Percentiles rank a stretch among this genome's conserved stretches.
Evolutionary conservation across 2,329 filamentous ascomycete genomes (phyloP).

Genomic region (Sphaerulina populicola): DNA sequence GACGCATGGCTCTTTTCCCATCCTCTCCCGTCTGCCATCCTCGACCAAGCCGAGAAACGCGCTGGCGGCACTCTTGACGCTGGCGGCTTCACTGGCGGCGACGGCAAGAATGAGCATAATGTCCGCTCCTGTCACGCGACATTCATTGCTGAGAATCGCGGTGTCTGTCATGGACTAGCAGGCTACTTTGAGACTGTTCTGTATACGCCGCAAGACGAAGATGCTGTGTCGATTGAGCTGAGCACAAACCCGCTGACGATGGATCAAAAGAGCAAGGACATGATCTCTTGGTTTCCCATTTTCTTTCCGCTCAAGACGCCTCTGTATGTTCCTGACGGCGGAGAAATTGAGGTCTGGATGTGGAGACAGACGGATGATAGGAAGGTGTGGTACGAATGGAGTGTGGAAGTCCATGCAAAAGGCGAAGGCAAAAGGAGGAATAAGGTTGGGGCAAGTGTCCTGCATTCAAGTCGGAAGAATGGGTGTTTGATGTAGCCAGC

Average conservation of each 20-base stretch:
- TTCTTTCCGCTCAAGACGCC: slow-evolving; percentile 94
- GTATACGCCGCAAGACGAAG: slow-evolving; percentile 46
- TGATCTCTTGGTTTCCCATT: slow-evolving; percentile 99
- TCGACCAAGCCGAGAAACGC: slow-evolving; percentile 50
- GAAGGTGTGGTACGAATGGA: slow-evolving; percentile 98
- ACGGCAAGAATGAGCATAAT: slow-evolving; percentile 87
- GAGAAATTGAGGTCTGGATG: slow-evolving; percentile 84
- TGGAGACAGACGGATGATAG: slow-evolving; percentile 92
- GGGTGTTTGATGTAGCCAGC: slow-evolving; percentile 59
- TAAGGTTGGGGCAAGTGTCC: slow-evolving; percentile 57
- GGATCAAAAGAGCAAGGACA: slow-evolving; percentile 84
- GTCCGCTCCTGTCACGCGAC: slow-evolving; percentile 66
- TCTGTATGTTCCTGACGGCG: slow-evolving; percentile 72
- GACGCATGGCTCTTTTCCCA: slow-evolving; percentile 74
- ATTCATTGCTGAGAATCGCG: slow-evolving; percentile 69
- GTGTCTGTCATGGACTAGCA: slow-evolving; percentile 80
- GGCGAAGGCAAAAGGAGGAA: slow-evolving; percentile 52
- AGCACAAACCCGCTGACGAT: slow-evolving; percentile 90
- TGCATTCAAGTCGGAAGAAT: slow-evolving; percentile 61
- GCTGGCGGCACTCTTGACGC: slow-evolving; percentile 57
- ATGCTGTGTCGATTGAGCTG: slow-evolving; percentile 61
- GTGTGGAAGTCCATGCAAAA: slow-evolving; percentile 69
- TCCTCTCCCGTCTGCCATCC: slow-evolving; percentile 54
- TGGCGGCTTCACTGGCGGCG: slow-evolving; percentile 64
- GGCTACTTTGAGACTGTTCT: slow-evolving; percentile 97